Percentiles rank a stretch among this genome's conserved stretches.
phyloP scores from a whole-genome alignment of 805 yeast genomes.

The Wickerhamomyces bovis region DNA sequence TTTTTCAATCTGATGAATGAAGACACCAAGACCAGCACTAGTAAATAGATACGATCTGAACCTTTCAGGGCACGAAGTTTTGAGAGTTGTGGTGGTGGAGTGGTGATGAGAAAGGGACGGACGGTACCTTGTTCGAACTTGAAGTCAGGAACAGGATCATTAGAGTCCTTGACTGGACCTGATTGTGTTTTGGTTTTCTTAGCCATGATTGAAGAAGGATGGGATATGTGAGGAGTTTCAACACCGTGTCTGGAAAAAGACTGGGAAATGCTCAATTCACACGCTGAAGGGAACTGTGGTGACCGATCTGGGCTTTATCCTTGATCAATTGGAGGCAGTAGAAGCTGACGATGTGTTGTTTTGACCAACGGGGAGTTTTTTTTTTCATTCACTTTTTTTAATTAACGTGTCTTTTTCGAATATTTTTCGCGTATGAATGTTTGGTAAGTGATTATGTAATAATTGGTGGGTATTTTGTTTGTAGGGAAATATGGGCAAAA shows the following conservation, averaged over 20 bases:
- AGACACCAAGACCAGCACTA: conserved; percentile 45
- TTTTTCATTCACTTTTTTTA: background rate
- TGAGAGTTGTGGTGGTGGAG: conserved; percentile 37
- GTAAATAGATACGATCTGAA: conserved; percentile 36
- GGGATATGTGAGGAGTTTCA: background rate
- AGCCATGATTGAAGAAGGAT: background rate
- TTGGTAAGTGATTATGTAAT: background rate
- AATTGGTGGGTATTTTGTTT: too few species aligned
- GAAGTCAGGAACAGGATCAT: conserved; percentile 39
- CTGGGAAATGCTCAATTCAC: background rate
- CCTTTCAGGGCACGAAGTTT: conserved; percentile 36
- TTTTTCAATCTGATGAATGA: conserved; percentile 52
- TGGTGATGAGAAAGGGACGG: conserved; percentile 50
- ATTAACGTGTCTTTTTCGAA: background rate
- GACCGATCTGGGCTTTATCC: background rate
- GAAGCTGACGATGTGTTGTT: background rate
- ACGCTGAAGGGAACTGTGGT: background rate
- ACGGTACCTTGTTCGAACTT: conserved; percentile 42
- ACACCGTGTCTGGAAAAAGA: background rate
- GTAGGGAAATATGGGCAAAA: too few species aligned
- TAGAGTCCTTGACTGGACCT: background rate
- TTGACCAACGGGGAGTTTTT: background rate
- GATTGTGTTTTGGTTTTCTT: background rate
- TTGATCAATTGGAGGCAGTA: background rate
- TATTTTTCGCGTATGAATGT: background rate